Evolutionary conservation across 179 eudicot genomes (phyloP).

Genomic region (Patellifolia procumbens): DNA sequence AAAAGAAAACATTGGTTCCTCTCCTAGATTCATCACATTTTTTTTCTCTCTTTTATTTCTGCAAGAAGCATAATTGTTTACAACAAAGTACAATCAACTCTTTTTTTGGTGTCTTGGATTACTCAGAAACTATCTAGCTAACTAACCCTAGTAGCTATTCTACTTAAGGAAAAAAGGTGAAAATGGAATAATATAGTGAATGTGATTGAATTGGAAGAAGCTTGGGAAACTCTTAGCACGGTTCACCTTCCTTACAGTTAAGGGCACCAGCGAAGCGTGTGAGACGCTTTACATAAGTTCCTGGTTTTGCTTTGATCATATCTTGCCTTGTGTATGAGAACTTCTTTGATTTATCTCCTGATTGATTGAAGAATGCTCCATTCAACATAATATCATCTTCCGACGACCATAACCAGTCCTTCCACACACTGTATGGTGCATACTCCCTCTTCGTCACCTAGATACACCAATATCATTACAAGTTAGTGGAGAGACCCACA

Average conservation of each 20-base stretch:
- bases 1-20: not conserved
- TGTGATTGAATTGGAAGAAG: not conserved
- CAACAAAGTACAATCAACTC: not conserved
- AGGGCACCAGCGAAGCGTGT: slow-evolving; percentile 45
- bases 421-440: slow-evolving; percentile 45
- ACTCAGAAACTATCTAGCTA: not conserved
- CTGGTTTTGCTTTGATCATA: slow-evolving; percentile 41
- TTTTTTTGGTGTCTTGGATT: not conserved
- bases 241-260: slow-evolving; percentile 17
- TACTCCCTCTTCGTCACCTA: slow-evolving; percentile 54
- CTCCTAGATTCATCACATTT: not conserved
- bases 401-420: slow-evolving; percentile 54
- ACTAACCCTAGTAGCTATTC: slow-evolving; percentile 1
- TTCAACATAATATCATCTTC: slow-evolving; percentile 41
- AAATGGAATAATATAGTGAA: not conserved
- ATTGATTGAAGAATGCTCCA: slow-evolving; percentile 46
- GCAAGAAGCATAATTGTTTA: not conserved
- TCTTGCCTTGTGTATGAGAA: slow-evolving; percentile 1
- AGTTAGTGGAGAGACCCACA: too few relatives aligned
- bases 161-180: not conserved
- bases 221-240: slow-evolving; percentile 20
- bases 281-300: slow-evolving; percentile 27
- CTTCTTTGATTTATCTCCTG: slow-evolving; percentile 34
- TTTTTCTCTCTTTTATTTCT: not conserved
- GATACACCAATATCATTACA: slow-evolving; percentile 1